phyloP scores from a whole-genome alignment of 2,329 filamentous ascomycete species.

The Shiraia sp. region DNA sequence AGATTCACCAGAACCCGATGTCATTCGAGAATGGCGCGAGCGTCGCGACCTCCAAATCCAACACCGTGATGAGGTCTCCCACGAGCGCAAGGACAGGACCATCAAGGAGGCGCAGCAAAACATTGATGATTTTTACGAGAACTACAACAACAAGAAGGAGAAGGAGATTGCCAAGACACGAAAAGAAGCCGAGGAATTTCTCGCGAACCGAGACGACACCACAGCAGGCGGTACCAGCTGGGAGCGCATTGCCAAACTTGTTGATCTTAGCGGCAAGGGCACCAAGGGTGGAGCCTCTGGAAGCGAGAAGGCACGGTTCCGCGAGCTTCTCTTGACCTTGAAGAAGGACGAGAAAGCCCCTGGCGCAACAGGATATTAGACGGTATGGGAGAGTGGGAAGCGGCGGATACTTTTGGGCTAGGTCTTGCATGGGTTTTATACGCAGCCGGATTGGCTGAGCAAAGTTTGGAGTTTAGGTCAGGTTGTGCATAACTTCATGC shows the following conservation, averaged over 20 bases:
- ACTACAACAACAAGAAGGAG: constrained; percentile 98
- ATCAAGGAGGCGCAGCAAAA: constrained; percentile 88
- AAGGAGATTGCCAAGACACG: constrained; percentile 87
- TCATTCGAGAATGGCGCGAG: constrained; percentile 89
- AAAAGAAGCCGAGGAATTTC: constrained; percentile 90
- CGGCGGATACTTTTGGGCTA: constrained; percentile 13
- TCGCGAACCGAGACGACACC: constrained; percentile 86
- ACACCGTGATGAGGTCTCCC: constrained; percentile 83
- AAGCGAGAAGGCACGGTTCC: constrained; percentile 94
- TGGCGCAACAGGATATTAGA: constrained; percentile 55
- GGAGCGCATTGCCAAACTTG: constrained; percentile 96
- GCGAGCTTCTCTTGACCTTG: constrained; percentile 83
- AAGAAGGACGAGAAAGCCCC: constrained; percentile 91
- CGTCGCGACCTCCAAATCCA: constrained; percentile 80
- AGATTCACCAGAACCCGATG: constrained; percentile 83
- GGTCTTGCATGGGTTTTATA: constrained; percentile 16
- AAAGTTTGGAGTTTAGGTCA: constrained; percentile 26
- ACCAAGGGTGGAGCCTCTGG: constrained; percentile 82
- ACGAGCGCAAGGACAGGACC: constrained; percentile 80
- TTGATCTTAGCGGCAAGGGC: constrained; percentile 96
- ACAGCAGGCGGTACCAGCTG: constrained; percentile 94
- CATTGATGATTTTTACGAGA: constrained; percentile 99
- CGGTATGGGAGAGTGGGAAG: constrained; percentile 4
- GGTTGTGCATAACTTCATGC: constrained; percentile 22
- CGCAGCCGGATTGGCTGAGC: constrained; percentile 10